Percentiles rank a stretch among this genome's conserved stretches.
Conservation (phyloP, 2,329 filamentous ascomycete genomes). For the Fusarium fujikuroi region DNA sequence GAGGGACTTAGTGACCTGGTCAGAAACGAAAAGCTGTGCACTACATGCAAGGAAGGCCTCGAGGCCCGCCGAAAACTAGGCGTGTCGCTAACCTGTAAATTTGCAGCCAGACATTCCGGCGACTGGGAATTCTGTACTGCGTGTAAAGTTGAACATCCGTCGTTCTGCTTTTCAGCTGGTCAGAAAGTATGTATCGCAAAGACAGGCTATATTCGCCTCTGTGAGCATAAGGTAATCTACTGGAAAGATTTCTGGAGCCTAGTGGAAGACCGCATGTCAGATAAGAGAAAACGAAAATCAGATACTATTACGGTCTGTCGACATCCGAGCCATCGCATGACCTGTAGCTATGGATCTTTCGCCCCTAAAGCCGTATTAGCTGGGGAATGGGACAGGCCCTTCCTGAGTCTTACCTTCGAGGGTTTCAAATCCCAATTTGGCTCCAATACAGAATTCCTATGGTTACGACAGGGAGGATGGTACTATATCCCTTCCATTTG, state of each 20-base stretch:
- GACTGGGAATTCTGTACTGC: neutral
- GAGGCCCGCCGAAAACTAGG: neutral
- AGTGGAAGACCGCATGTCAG: too few species aligned
- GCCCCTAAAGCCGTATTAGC: too few species aligned
- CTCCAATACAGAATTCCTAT: neutral
- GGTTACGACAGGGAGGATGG: accelerated
- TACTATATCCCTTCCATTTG: neutral
- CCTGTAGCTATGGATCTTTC: too few species aligned
- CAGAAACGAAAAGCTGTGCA: neutral
- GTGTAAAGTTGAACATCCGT: neutral
- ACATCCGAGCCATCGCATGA: too few species aligned
- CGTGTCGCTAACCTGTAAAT: neutral
- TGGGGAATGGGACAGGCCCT: too few species aligned
- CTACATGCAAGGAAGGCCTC: neutral
- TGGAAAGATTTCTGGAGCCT: neutral
- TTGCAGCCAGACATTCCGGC: accelerated
- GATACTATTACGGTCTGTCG: too few species aligned
- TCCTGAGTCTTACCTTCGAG: neutral
- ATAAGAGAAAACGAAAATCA: too few species aligned
- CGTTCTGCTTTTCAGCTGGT: neutral
- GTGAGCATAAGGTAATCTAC: neutral
- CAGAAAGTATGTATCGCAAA: neutral
- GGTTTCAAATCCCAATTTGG: neutral
- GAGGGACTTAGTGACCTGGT: neutral
- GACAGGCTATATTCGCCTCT: neutral